Base-by-base conservation (phyloP, 2,329 filamentous ascomycete genomes). In the Aspergillus candidus region DNA sequence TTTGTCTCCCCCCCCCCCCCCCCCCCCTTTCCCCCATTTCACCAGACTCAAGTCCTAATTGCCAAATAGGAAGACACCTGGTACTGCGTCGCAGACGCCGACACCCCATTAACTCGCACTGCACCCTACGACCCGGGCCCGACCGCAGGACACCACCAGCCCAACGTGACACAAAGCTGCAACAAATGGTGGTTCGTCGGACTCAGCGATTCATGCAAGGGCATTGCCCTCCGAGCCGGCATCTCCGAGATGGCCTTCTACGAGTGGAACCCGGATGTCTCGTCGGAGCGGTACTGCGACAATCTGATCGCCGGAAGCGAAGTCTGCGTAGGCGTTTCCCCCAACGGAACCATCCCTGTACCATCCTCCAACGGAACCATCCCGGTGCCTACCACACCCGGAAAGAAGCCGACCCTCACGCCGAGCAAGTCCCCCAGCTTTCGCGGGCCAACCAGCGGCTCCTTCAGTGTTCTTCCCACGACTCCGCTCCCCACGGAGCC, bases 231-330 rank as follows among this genome's bases (percentile, higher is more conserved):
- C 1, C 8, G 13, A 1, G 4, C 32, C 5, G 37, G 40, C 4
- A 39, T 50, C 30, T 12, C 43, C 4, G 30, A 37, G n/a, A 27
- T 14, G 4, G 37, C 51, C 11, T 52, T 58, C 32, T 43, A 52
- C 18, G 10, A 41, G 8, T 57, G 53, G 55, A 58, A 58, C 22
- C 52, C 55, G 3, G 43, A 42, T 2, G 47, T 56, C 22, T 27
- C 22, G 2, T 6, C 2, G 8, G 8, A 7, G 22, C 22, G 7
- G 22, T 3, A 27, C 22, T 27, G 22, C 22, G 22, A 27, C 8
- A 27, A 27, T 3, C 8, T 27, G 22, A 10, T 27, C 8, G 5
- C 8, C 3, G 22, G 22, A 10, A 27, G 22, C 8, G 22, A 27
- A 10, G 22, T 27, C 22, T 27, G 22, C 22, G 22, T 27, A 7